Conservation (phyloP, 2,329 filamentous ascomycete species). For the Diplocarpon mali region DNA sequence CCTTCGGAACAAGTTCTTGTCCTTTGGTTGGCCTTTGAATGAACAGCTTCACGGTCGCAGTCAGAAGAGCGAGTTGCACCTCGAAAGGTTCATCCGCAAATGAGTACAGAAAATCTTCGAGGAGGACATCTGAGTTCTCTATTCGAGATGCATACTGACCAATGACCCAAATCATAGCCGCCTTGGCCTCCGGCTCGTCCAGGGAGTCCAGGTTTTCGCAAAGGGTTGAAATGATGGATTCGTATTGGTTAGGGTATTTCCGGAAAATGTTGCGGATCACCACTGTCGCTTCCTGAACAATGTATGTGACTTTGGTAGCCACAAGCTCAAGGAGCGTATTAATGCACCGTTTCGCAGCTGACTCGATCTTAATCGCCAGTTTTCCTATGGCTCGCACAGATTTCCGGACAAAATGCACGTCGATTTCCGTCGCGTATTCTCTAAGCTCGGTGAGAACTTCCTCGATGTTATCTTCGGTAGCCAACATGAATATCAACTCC, state of each 20-base stretch:
- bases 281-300: constrained; percentile 96
- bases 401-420: constrained; percentile 97
- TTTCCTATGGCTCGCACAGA: constrained; percentile 96
- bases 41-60: constrained; percentile 94
- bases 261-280: constrained; percentile 99
- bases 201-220: constrained; percentile 94
- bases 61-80: constrained; percentile 87
- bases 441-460: constrained; percentile 88
- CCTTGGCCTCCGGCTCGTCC: constrained; percentile 95
- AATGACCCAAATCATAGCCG: constrained; percentile 99
- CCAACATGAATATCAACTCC: constrained; percentile 97
- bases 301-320: constrained; percentile 96
- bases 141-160: constrained; percentile 96
- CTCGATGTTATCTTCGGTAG: constrained; percentile 87
- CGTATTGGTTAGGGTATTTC: constrained; percentile 98
- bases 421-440: constrained; percentile 96
- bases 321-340: constrained; percentile 87
- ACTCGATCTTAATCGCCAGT: constrained; percentile 96
- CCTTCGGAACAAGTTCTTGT: constrained; percentile 83
- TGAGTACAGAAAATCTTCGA: constrained; percentile 90
- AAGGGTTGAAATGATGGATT: constrained; percentile 89
- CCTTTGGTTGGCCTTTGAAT: constrained; percentile 94
- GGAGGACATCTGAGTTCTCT: constrained; percentile 85
- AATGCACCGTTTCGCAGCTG: constrained; percentile 82
- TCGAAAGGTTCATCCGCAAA: constrained; percentile 93